A percentile compares a stretch with the other conserved stretches of the same genome.
phyloP scores from a whole-genome alignment of 139 green algal genomes.

The Mychonastes homosphaera region DNA sequence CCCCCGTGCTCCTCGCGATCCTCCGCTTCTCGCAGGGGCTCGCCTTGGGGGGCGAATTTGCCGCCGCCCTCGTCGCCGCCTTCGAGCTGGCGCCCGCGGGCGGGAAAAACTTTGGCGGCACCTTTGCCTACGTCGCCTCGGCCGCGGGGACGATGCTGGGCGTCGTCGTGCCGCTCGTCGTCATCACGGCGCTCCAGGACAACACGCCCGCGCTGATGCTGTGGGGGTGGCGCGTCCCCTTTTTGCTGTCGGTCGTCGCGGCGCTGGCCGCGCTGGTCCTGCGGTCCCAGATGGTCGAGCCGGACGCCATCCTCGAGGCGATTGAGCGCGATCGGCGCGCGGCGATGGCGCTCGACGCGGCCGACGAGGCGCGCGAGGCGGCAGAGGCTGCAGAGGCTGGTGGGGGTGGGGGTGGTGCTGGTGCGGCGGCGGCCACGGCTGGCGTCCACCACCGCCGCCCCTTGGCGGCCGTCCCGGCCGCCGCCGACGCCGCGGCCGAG shows the following conservation, averaged over 20 bases:
- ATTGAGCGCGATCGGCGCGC: no score
- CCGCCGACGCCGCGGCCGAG: no score
- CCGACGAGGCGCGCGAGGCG: no score
- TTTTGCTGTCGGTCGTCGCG: slow-evolving; percentile 15
- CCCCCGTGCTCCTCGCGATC: slow-evolving; percentile 7
- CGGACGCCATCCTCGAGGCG: slow-evolving; percentile 23
- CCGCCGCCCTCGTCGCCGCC: slow-evolving; percentile 10
- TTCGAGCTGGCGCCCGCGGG: no score
- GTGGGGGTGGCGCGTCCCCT: slow-evolving; percentile 27
- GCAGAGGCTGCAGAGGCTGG: no score
- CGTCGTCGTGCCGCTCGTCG: slow-evolving; percentile 6
- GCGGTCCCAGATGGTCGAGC: slow-evolving; percentile 22
- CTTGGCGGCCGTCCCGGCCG: no score
- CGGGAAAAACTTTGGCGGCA: no score
- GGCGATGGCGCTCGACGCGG: no score
- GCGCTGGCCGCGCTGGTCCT: slow-evolving; percentile 10
- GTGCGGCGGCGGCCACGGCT: no score
- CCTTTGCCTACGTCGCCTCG: slow-evolving; percentile 7
- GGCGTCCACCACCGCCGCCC: no score
- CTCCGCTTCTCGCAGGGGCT: slow-evolving; percentile 22
- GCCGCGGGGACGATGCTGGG: slow-evolving; percentile 17
- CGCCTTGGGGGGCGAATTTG: slow-evolving; percentile 24
- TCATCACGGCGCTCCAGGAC: neutral
- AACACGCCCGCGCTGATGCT: slow-evolving; percentile 12
- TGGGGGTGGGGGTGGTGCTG: no score